Conservation (phyloP, 2,329 filamentous ascomycete species). For the Epichloe sibirici region DNA sequence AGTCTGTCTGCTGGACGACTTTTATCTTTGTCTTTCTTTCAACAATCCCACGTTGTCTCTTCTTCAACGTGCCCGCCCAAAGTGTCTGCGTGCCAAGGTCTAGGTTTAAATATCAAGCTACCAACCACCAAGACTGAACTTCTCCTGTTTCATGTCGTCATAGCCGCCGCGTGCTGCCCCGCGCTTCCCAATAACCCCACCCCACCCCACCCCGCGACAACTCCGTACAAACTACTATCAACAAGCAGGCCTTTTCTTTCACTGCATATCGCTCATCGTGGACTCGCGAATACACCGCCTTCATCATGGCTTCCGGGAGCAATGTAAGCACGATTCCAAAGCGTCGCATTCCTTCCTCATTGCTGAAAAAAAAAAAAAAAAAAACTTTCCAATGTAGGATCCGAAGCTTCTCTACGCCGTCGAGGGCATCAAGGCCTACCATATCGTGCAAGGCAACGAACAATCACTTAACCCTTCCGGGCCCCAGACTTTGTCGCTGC, state of each 20-base stretch:
- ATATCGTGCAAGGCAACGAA: conserved; percentile 81
- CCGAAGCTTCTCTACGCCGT: conserved; percentile 59
- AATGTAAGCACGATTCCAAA: conserved; percentile 14
- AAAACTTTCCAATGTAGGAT: conserved; percentile 25
- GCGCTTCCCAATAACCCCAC: not conserved
- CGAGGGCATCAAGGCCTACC: conserved; percentile 80
- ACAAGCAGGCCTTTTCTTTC: no score
- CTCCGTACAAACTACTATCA: no score
- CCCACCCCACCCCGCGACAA: not conserved
- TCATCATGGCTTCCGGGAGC: conserved; percentile 19
- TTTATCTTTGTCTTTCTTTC: no score
- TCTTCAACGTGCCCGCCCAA: no score
- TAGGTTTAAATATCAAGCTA: no score
- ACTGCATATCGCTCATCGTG: not conserved
- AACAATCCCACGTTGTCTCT: no score
- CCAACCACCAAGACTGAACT: no score
- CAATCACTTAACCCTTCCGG: conserved; percentile 70
- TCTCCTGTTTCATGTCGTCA: not conserved
- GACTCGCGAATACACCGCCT: not conserved
- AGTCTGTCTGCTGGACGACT: no score
- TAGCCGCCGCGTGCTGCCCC: not conserved
- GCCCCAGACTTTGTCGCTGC: conserved; percentile 78
- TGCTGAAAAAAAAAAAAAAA: not conserved
- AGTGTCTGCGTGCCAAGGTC: not conserved
- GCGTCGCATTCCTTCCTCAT: not conserved